These are phyloP conservation scores for Trypanosoma melophagium DNA, from an alignment of 208 protist species.

Conservation along the genomic window DNA sequence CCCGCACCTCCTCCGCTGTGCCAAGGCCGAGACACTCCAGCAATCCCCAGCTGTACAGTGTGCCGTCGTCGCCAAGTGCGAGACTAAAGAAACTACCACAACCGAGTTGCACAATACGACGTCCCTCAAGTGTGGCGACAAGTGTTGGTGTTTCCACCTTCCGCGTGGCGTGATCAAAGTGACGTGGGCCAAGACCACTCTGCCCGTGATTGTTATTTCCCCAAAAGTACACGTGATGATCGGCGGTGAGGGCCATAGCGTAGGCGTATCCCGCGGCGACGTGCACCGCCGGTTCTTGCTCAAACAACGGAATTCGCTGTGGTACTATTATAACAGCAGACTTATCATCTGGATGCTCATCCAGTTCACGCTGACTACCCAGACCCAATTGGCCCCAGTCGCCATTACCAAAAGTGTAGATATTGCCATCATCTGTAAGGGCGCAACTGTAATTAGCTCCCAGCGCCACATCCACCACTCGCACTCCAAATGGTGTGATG, in stretches of 20 bases:
- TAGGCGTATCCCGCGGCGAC: conserved; percentile 82
- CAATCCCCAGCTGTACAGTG: conserved; percentile 84
- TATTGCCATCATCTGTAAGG: conserved; percentile 50
- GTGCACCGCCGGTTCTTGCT: conserved; percentile 46
- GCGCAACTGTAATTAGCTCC: conserved; percentile 85
- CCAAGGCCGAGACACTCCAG: conserved; percentile 83
- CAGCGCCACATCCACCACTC: conserved; percentile 71
- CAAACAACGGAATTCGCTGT: conserved; percentile 72
- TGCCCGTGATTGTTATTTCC: conserved; percentile 92
- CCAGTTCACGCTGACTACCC: conserved; percentile 38
- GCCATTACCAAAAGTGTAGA: conserved; percentile 82
- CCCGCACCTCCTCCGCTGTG: conserved; percentile 52
- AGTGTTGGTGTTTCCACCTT: conserved; percentile 74
- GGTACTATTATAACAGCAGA: conserved; percentile 56
- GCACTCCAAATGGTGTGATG: conserved; percentile 60
- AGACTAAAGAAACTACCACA: conserved; percentile 88
- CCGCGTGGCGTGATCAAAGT: conserved; percentile 52
- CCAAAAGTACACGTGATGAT: conserved; percentile 86
- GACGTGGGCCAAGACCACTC: conserved; percentile 63
- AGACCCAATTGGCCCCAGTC: conserved; percentile 88
- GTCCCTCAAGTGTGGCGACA: conserved; percentile 65
- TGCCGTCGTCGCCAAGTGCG: conserved; percentile 62
- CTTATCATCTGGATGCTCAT: conserved; percentile 41
- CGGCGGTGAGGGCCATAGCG: conserved; percentile 71
- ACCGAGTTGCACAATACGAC: conserved; percentile 70